phyloP scores from a whole-genome alignment of 768 basidiomycete genomes.

The Gelatoporia subvermispora region DNA sequence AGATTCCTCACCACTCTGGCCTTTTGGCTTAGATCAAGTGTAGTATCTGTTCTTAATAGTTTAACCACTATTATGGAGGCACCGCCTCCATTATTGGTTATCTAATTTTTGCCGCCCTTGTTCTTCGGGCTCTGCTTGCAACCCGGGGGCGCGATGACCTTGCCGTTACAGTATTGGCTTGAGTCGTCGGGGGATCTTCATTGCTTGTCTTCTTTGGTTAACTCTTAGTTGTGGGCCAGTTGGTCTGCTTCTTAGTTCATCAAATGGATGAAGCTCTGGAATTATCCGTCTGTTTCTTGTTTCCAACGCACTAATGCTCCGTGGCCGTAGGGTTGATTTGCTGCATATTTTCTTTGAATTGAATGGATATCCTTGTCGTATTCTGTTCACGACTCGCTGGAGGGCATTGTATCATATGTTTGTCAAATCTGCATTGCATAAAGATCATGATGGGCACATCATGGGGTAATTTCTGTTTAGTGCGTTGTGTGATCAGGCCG shows the following conservation, averaged over 20 bases:
- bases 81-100: conserved; percentile 12
- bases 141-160: conserved; percentile 24
- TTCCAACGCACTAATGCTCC: too few species aligned
- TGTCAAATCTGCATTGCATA: too few species aligned
- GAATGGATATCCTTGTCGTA: too few species aligned
- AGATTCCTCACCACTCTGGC: conserved; percentile 41
- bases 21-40: conserved; percentile 71
- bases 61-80: conserved; percentile 13
- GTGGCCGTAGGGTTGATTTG: too few species aligned
- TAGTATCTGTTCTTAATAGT: conserved; percentile 13
- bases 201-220: conserved; percentile 1
- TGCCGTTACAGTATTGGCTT: conserved; percentile 25
- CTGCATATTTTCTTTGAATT: too few species aligned
- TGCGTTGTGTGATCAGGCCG: too few species aligned
- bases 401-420: too few species aligned
- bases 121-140: conserved; percentile 24
- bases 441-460: too few species aligned
- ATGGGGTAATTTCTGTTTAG: too few species aligned
- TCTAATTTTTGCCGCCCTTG: conserved; percentile 21
- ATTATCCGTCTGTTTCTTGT: not conserved
- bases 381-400: too few species aligned
- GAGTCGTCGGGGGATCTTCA: conserved; percentile 23
- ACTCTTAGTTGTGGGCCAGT: not conserved
- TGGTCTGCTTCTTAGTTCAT: not conserved
- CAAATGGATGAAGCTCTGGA: conserved; percentile 4